Base-by-base conservation (phyloP, 2,329 filamentous ascomycete species). In the Monosporascus ibericus region DNA sequence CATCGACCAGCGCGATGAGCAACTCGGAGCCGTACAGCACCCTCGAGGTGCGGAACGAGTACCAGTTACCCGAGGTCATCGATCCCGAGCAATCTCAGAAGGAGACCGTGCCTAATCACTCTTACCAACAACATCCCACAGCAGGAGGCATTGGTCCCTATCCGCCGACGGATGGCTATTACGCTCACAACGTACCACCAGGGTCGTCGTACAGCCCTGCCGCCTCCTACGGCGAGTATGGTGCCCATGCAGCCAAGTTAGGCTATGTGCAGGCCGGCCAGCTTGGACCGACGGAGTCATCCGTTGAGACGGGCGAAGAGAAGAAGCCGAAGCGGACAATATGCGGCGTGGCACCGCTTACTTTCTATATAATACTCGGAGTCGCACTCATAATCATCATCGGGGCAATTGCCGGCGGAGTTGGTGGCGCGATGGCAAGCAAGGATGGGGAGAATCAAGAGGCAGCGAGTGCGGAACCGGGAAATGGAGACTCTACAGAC, bases 321-420 rank as follows among this genome's bases (percentile, higher is more conserved):
- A 56, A 55, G 22, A 39, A 55, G 15, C 49, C 53, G 14, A 40
- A 48, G 22, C 53, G 36, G 47, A 61, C 47, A 44, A 58, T 62
- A 58, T 62, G 58, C 24, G 58, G 60, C 7, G 34, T 62, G 7
- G 24, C 47, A 44, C 55, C 46, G 27, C 55, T 48, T 37, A 58
- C 37, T 2, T 62, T 61, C 48, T 62, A 55, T 20, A 58, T 62
- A 48, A 47, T 58, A 46, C 34, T 60, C 50, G 52, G 37, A 11
- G 24, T 48, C 6, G 38, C n/a, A 15, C 15, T 53, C 34, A 53
- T 51, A 15, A 48, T 58, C 27, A 51, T 50, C 22, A 22, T 55
- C 24, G 51, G 51, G 4, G 58, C 52, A 15, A 48, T 60, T 2
- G 50, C 40, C 25, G 58, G 40, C 42, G 58, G 58, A 46, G 38